These are phyloP conservation scores for Flaveria robusta DNA, from an alignment of 129 eudicot genomes.

Conservation along the genomic window DNA sequence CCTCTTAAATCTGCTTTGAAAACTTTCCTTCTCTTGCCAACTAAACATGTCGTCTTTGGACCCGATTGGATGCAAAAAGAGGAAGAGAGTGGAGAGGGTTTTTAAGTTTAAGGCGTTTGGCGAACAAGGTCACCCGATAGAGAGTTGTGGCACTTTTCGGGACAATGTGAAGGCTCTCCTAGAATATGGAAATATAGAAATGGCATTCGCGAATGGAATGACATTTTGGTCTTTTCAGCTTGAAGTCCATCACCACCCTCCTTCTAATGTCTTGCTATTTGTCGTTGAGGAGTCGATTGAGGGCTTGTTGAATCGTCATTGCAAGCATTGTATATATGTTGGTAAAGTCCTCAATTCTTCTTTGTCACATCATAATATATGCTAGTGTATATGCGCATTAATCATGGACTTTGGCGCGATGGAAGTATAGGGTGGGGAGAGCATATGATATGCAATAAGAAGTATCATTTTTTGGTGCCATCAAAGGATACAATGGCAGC, in stretches of 20 bases:
- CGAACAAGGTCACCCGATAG: constrained; percentile 74
- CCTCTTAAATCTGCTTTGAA: constrained; percentile 34
- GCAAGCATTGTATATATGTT: constrained; percentile 82
- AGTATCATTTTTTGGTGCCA: constrained; percentile 91
- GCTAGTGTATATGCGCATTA: background rate
- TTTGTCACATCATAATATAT: background rate
- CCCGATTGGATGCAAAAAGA: constrained; percentile 63
- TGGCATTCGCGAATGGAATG: constrained; percentile 43
- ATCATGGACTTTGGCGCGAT: constrained; percentile 26
- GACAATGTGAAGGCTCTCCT: constrained; percentile 74
- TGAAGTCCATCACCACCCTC: constrained; percentile 75
- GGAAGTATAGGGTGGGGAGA: constrained; percentile 91
- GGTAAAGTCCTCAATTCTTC: constrained; percentile 44
- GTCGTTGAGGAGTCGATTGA: constrained; percentile 85
- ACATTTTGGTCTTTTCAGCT: constrained; percentile 91
- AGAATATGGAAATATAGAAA: constrained; percentile 68
- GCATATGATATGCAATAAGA: constrained; percentile 89
- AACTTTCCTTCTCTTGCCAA: constrained; percentile 29
- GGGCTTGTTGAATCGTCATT: constrained; percentile 50
- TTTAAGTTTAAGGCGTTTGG: constrained; percentile 83
- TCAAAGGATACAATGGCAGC: constrained; percentile 71
- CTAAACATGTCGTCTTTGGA: constrained; percentile 60
- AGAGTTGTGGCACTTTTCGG: constrained; percentile 65
- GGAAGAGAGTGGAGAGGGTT: constrained; percentile 79
- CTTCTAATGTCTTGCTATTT: constrained; percentile 60